These are phyloP conservation scores for Hevea brasiliensis DNA, from an alignment of 345 rosid species.

Conservation along the genomic window DNA sequence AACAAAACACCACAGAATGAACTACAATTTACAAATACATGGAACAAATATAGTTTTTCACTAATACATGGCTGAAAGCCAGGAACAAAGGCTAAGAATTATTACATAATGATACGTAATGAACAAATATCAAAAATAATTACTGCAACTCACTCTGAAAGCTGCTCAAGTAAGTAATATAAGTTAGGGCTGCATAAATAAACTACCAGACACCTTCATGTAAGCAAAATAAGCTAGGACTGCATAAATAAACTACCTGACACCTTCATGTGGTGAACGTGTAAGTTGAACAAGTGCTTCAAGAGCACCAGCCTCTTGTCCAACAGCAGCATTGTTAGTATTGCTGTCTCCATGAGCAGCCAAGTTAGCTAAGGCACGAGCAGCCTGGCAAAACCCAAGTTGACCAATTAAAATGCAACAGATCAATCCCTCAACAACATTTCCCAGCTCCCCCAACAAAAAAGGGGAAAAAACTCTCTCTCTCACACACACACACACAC, in stretches of 20 bases:
- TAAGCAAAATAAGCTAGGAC: no score
- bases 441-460: neutral
- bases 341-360: slow-evolving; percentile 99
- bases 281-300: slow-evolving; percentile 91
- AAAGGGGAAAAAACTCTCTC: no score
- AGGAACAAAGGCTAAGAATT: neutral
- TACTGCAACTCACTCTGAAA: neutral
- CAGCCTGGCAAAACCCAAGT: slow-evolving; percentile 51
- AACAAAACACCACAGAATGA: no score
- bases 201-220: slow-evolving; percentile 90
- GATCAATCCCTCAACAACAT: neutral
- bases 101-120: neutral
- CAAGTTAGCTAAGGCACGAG: slow-evolving; percentile 91
- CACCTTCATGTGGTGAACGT: slow-evolving; percentile 84
- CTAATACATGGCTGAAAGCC: neutral
- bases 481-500: no score
- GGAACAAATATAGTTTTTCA: no score
- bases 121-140: neutral
- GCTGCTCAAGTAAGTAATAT: neutral
- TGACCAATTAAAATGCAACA: slow-evolving; percentile 5
- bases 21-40: no score
- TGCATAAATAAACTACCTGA: slow-evolving; percentile 46
- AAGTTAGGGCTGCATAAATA: neutral
- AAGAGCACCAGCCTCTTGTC: slow-evolving; percentile 89
- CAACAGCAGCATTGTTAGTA: slow-evolving; percentile 88